Conservation (phyloP, 805 yeast species). For the Priceomyces medius region DNA sequence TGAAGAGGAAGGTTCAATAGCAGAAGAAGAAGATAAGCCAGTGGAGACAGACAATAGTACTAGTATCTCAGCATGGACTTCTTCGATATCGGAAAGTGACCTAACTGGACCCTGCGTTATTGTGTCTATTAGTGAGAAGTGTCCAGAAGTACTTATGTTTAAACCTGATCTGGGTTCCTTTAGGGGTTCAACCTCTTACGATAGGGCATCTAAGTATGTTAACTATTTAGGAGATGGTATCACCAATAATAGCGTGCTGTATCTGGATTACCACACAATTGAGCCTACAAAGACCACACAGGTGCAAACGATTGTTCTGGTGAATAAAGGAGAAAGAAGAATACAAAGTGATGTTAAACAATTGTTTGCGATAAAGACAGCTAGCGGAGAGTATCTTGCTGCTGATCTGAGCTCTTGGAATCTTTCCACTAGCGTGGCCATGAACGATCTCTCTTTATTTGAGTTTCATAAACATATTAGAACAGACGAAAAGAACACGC, state of each 20-base stretch:
- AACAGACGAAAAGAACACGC: not conserved
- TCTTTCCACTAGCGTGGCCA: constrained; percentile 2
- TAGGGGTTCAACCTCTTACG: not conserved
- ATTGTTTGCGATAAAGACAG: constrained; percentile 3
- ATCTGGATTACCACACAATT: constrained; percentile 1
- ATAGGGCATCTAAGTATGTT: not conserved
- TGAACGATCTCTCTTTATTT: constrained; percentile 4
- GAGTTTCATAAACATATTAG: not conserved
- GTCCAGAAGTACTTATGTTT: not conserved
- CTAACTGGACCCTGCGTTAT: constrained; percentile 13
- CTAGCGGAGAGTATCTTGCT: constrained; percentile 1
- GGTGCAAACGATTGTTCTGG: constrained; percentile 1
- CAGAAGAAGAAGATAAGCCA: not conserved
- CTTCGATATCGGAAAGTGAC: constrained; percentile 7
- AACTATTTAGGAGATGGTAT: constrained; percentile 3
- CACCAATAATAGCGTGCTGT: too few relatives aligned
- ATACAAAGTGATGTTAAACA: not conserved
- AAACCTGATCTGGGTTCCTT: not conserved
- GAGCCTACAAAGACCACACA: constrained; percentile 5
- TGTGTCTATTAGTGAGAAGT: not conserved
- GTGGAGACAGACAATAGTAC: not conserved
- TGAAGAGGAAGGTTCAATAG: not conserved
- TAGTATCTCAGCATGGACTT: constrained; percentile 7
- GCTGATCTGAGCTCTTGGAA: constrained; percentile 2
- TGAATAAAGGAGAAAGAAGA: not conserved